Conservation (phyloP, 306 rosid genomes). For the Hylodesmum podocarpum region DNA sequence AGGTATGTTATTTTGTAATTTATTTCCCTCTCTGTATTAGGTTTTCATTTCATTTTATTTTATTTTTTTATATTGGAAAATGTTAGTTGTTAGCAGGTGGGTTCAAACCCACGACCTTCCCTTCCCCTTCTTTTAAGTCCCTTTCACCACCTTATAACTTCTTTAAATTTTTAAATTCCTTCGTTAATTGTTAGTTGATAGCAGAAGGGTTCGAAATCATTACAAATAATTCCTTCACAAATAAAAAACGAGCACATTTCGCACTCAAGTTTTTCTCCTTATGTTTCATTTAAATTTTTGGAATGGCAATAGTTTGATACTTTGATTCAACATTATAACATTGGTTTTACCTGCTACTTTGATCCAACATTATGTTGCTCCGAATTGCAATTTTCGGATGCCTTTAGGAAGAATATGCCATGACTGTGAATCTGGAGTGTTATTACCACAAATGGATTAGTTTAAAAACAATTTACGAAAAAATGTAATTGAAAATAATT, state of each 20-base stretch:
- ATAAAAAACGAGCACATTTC: not conserved
- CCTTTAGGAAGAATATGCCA: not conserved
- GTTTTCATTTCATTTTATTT: no score
- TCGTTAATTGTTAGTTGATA: no score
- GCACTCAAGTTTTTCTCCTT: not conserved
- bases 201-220: no score
- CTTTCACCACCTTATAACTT: no score
- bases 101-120: no score
- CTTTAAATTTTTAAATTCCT: no score
- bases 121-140: no score
- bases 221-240: not conserved
- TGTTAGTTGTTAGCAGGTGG: no score
- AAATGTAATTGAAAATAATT: not conserved
- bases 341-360: not conserved
- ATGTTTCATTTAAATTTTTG: not conserved
- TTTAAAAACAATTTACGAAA: not conserved
- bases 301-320: not conserved
- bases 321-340: not conserved
- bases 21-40: not conserved
- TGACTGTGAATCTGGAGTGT: not conserved
- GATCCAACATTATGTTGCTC: not conserved
- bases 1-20: slow-evolving; percentile 47
- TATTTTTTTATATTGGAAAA: no score
- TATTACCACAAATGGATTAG: not conserved
- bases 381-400: not conserved